These are phyloP conservation scores for Colletotrichum navitas DNA, from an alignment of 2,329 filamentous ascomycete genomes.

Conservation along the genomic window DNA sequence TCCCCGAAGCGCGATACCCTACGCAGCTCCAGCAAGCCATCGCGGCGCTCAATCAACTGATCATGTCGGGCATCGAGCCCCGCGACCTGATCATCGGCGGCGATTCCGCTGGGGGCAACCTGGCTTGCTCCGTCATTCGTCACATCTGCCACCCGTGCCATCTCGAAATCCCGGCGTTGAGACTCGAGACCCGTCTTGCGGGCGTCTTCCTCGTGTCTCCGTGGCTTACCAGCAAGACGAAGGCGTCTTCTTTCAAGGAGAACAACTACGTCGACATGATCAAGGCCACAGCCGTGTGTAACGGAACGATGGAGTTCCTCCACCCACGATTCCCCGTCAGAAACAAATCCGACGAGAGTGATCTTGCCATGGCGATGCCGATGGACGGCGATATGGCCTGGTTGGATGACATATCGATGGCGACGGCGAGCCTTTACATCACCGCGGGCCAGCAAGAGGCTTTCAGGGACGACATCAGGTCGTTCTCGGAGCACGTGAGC, in stretches of 20 bases:
- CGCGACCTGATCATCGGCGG: slow-evolving; percentile 50
- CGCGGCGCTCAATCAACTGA: slow-evolving; percentile 49
- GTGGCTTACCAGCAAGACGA: slow-evolving; percentile 46
- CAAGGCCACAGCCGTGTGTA: slow-evolving; percentile 38
- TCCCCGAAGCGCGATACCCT: slow-evolving; percentile 38
- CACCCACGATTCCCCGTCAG: slow-evolving; percentile 36
- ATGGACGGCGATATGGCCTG: slow-evolving; percentile 48
- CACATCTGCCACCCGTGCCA: slow-evolving; percentile 51
- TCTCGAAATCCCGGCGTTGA: slow-evolving; percentile 43
- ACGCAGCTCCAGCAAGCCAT: slow-evolving; percentile 35
- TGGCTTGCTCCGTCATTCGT: slow-evolving; percentile 50
- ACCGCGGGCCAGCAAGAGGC: slow-evolving; percentile 51
- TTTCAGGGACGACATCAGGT: slow-evolving; percentile 48
- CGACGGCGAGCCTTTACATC: slow-evolving; percentile 48
- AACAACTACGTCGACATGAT: slow-evolving; percentile 53
- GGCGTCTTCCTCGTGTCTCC: slow-evolving; percentile 52
- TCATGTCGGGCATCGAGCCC: slow-evolving; percentile 48
- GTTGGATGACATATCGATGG: slow-evolving; percentile 46
- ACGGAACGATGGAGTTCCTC: slow-evolving; percentile 1
- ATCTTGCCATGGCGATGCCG: slow-evolving; percentile 48
- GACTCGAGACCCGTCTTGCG: slow-evolving; percentile 46
- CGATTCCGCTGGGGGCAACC: slow-evolving; percentile 55
- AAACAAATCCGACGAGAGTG: slow-evolving; percentile 32
- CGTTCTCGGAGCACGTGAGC: slow-evolving; percentile 45
- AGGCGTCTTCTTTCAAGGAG: slow-evolving; percentile 45